Percentiles rank a stretch among this genome's conserved stretches.
phyloP scores from a whole-genome alignment of 2,329 filamentous ascomycete genomes.

The Rhynchosporium agropyri region DNA sequence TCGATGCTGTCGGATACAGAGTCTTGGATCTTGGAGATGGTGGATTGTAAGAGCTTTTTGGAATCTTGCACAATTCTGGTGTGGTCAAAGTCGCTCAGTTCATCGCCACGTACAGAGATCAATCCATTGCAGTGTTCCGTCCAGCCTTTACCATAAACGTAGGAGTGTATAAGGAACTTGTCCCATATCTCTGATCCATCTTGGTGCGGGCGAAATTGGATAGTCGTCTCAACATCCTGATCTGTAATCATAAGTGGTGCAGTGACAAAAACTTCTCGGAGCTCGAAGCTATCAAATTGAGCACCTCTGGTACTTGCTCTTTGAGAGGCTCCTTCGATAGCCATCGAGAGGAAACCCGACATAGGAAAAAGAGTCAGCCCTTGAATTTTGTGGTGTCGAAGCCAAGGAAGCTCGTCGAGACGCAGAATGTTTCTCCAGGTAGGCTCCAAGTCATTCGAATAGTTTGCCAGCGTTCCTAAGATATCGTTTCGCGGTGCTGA shows the following conservation, averaged over 20 bases:
- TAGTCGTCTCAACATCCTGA: constrained; percentile 53
- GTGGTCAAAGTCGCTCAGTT: constrained; percentile 47
- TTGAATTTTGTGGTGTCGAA: constrained; percentile 47
- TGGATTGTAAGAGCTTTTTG: constrained; percentile 38
- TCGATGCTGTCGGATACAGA: constrained; percentile 40
- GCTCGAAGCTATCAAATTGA: constrained; percentile 48
- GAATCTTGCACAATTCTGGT: constrained; percentile 9
- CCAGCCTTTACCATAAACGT: constrained; percentile 56
- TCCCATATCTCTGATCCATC: constrained; percentile 53
- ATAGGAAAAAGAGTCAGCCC: constrained; percentile 41
- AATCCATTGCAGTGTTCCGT: constrained; percentile 60
- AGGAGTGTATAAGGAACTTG: constrained; percentile 60
- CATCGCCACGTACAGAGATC: constrained; percentile 46
- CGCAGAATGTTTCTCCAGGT: constrained; percentile 44
- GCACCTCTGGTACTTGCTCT: constrained; percentile 38
- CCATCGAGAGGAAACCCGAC: constrained; percentile 44
- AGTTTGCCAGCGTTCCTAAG: constrained; percentile 46
- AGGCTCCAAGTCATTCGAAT: constrained; percentile 39
- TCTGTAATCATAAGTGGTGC: constrained; percentile 53
- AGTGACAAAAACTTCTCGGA: constrained; percentile 52
- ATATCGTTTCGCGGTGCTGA: constrained; percentile 53
- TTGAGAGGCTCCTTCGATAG: constrained; percentile 41
- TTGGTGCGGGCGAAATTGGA: constrained; percentile 49
- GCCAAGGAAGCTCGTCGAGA: constrained; percentile 46
- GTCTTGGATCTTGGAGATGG: constrained; percentile 41